Conservation (phyloP, 495 filamentous ascomycete species). For the Annulohypoxylon stygium region DNA sequence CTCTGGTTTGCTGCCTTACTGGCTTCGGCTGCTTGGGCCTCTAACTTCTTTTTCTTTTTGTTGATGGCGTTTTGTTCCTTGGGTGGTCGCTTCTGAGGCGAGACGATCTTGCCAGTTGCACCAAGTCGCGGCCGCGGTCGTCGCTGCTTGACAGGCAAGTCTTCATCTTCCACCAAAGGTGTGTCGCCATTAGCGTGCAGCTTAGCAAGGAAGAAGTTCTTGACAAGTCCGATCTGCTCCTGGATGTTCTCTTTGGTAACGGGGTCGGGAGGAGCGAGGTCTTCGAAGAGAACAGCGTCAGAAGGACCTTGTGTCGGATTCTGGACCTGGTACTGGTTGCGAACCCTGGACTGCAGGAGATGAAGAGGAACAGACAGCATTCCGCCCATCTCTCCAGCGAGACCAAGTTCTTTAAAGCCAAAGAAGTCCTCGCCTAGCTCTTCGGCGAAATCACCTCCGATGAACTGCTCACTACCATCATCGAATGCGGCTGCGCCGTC, state of each 20-base stretch:
- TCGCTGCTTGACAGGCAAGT: constrained; percentile 90
- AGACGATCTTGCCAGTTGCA: constrained; percentile 93
- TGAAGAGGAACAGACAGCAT: constrained; percentile 93
- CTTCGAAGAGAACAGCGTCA: constrained; percentile 72
- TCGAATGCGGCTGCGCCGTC: constrained; percentile 93
- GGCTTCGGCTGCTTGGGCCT: constrained; percentile 61
- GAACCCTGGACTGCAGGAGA: constrained; percentile 90
- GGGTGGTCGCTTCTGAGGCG: constrained; percentile 87
- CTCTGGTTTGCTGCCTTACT: constrained; percentile 52
- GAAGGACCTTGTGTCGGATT: constrained; percentile 68
- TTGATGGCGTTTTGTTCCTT: constrained; percentile 78
- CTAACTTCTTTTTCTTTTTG: constrained; percentile 80
- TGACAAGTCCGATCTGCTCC: constrained; percentile 85
- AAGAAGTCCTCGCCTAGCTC: constrained; percentile 99
- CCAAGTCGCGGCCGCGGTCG: constrained; percentile 93
- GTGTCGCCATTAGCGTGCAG: constrained; percentile 84
- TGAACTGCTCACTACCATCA: constrained; percentile 97
- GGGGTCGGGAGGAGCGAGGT: constrained; percentile 79
- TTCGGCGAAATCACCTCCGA: constrained; percentile 96
- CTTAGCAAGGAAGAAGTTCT: constrained; percentile 89
- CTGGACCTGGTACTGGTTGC: constrained; percentile 81
- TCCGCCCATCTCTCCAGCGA: constrained; percentile 89
- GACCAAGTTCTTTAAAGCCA: constrained; percentile 93
- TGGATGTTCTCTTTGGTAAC: constrained; percentile 83
- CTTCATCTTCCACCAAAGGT: constrained; percentile 92